A percentile compares a stretch with the other conserved stretches of the same genome.
Evolutionary conservation across 192 early-diverging fungal species (phyloP).

Genomic region (Entomortierella beljakovae): DNA sequence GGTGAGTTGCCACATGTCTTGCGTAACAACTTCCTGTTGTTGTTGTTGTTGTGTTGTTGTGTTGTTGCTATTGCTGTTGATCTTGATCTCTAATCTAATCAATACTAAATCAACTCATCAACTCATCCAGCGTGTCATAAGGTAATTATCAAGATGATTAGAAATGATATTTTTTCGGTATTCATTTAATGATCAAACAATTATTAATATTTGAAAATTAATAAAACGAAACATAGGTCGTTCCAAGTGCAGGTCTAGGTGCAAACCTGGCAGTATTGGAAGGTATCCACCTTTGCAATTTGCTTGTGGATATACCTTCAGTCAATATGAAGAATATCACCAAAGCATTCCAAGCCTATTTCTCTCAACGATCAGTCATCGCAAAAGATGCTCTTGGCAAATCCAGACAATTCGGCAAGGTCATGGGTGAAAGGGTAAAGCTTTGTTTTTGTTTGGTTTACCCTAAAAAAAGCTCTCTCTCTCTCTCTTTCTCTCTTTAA

Average conservation of each 20-base stretch:
- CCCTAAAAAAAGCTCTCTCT: background rate
- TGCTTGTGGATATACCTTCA: constrained; percentile 27
- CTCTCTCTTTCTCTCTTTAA: background rate
- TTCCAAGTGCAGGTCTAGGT: constrained; percentile 47
- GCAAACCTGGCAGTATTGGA: constrained; percentile 47
- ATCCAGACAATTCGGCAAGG: constrained; percentile 42
- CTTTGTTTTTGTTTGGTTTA: background rate
- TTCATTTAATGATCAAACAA: background rate
- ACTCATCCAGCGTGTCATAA: too few relatives aligned
- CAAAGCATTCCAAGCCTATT: constrained; percentile 28
- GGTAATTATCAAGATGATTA: too few relatives aligned
- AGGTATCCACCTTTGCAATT: constrained; percentile 40
- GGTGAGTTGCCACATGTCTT: too few relatives aligned
- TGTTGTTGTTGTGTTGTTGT: too few relatives aligned
- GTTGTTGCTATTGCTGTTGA: too few relatives aligned
- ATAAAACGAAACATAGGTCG: constrained; percentile 18
- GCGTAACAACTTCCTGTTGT: too few relatives aligned
- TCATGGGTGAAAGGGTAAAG: constrained; percentile 45
- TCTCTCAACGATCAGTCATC: constrained; percentile 15
- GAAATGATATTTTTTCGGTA: too few relatives aligned
- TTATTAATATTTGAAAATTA: background rate
- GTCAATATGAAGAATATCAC: constrained; percentile 18
- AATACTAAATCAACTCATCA: too few relatives aligned
- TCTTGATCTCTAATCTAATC: too few relatives aligned
- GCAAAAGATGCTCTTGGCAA: constrained; percentile 31